Evolutionary conservation across 2,329 filamentous ascomycete genomes (phyloP).

Genomic region (Apiospora aurea): DNA sequence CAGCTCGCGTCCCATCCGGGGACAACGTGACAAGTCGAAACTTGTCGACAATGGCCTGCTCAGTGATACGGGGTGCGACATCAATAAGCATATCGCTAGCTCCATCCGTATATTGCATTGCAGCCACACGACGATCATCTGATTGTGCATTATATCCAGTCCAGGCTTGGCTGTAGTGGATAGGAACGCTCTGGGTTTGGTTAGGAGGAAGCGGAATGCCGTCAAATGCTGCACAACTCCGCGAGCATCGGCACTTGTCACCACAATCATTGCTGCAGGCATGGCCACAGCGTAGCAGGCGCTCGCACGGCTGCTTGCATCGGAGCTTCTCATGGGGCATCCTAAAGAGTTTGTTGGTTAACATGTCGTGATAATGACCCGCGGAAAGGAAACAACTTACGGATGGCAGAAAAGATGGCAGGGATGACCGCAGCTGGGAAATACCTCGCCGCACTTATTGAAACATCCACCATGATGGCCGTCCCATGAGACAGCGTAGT

Average conservation of each 20-base stretch:
- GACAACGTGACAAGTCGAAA: conserved; percentile 4
- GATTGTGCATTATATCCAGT: neutral
- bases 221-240: conserved; percentile 15
- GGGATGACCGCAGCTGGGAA: conserved; percentile 38
- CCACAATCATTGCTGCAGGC: conserved; percentile 39
- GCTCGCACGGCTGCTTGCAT: conserved; percentile 39
- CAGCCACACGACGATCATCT: neutral
- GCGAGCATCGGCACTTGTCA: conserved; percentile 34
- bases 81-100: neutral
- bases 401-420: conserved; percentile 42
- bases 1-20: neutral
- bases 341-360: conserved; percentile 28
- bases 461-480: conserved; percentile 39
- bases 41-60: neutral
- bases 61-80: neutral
- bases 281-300: conserved; percentile 37
- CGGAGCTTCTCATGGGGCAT: conserved; percentile 37
- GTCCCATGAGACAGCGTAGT: conserved; percentile 60
- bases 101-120: neutral
- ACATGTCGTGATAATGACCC: neutral
- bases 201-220: neutral
- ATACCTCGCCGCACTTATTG: conserved; percentile 32
- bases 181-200: neutral
- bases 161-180: neutral
- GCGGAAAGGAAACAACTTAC: conserved; percentile 31